Conservation (phyloP, 2,329 filamentous ascomycete genomes). For the Bipolaris cookei region DNA sequence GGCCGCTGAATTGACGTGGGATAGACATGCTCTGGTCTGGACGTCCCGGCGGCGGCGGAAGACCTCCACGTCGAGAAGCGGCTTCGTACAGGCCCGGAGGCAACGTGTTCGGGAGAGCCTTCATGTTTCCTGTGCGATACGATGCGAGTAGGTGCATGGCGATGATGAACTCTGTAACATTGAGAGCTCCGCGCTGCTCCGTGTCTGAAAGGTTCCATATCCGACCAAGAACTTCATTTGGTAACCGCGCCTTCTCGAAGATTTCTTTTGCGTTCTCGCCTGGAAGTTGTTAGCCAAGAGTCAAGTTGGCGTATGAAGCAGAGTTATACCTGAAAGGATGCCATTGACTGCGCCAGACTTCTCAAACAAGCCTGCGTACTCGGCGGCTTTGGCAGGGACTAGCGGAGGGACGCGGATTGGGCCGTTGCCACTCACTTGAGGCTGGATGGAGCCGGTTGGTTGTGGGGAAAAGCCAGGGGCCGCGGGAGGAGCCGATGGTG, state of each 20-base stretch:
- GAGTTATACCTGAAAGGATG: constrained; percentile 68
- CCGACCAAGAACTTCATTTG: constrained; percentile 87
- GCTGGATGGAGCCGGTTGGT: constrained; percentile 42
- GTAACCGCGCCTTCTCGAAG: constrained; percentile 89
- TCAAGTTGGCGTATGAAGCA: too few relatives aligned
- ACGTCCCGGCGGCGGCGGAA: constrained; percentile 51
- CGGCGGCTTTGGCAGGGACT: constrained; percentile 83
- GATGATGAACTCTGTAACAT: constrained; percentile 92
- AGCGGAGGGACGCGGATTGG: constrained; percentile 88
- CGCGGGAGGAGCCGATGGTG: constrained; percentile 57
- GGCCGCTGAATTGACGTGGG: constrained; percentile 81
- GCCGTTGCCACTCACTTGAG: constrained; percentile 54
- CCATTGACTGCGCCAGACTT: constrained; percentile 80
- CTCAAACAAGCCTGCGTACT: constrained; percentile 90
- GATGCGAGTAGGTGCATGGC: constrained; percentile 97
- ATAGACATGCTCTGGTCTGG: constrained; percentile 66
- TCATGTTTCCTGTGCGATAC: constrained; percentile 82
- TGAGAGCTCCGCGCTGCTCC: constrained; percentile 85
- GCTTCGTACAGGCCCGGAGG: constrained; percentile 90
- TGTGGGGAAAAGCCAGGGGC: constrained; percentile 55
- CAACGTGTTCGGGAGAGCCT: constrained; percentile 77
- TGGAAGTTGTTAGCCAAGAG: constrained; percentile 33
- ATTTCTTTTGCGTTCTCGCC: constrained; percentile 90
- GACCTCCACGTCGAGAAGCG: constrained; percentile 68
- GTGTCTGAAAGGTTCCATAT: constrained; percentile 97